Evolutionary conservation across 805 yeast genomes (phyloP).

Genomic region (Suhomyces sp.): DNA sequence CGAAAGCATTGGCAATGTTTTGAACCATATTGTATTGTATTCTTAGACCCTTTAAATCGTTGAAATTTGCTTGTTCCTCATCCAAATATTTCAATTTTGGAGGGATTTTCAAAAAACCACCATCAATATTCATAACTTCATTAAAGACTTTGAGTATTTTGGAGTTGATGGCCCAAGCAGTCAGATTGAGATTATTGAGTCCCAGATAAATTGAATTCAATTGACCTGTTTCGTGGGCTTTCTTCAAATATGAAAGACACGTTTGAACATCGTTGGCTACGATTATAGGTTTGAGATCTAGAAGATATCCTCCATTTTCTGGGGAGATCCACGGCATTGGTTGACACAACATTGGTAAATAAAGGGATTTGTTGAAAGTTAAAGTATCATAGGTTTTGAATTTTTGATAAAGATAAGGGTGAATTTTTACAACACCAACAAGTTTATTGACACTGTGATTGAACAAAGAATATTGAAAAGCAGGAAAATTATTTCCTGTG

Average conservation of each 20-base stretch:
- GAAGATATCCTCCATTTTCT: slow-evolving; percentile 34
- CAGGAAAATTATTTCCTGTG: not conserved
- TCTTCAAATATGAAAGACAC: slow-evolving; percentile 19
- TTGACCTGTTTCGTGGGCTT: slow-evolving; percentile 33
- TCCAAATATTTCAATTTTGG: slow-evolving; percentile 9
- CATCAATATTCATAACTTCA: slow-evolving; percentile 15
- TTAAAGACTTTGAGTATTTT: slow-evolving; percentile 23
- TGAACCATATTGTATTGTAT: slow-evolving; percentile 19
- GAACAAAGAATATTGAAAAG: slow-evolving; percentile 5
- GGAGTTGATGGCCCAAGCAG: slow-evolving; percentile 38
- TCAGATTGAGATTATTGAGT: slow-evolving; percentile 27
- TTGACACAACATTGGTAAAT: slow-evolving; percentile 39
- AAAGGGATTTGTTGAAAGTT: slow-evolving; percentile 14
- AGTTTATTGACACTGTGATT: slow-evolving; percentile 1
- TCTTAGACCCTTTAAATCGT: slow-evolving; percentile 17
- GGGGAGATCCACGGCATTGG: slow-evolving; percentile 39
- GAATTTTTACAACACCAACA: slow-evolving; percentile 21
- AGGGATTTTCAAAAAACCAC: slow-evolving; percentile 30
- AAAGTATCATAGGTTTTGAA: slow-evolving; percentile 13
- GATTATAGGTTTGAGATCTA: slow-evolving; percentile 24
- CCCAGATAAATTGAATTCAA: slow-evolving; percentile 28
- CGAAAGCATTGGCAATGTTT: slow-evolving; percentile 25
- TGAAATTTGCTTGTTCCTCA: slow-evolving; percentile 9
- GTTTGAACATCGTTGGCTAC: slow-evolving; percentile 15
- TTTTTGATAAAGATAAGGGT: slow-evolving; percentile 21